Conservation (phyloP, 1,284 basidiomycete genomes). For the Marasmius sp. region DNA sequence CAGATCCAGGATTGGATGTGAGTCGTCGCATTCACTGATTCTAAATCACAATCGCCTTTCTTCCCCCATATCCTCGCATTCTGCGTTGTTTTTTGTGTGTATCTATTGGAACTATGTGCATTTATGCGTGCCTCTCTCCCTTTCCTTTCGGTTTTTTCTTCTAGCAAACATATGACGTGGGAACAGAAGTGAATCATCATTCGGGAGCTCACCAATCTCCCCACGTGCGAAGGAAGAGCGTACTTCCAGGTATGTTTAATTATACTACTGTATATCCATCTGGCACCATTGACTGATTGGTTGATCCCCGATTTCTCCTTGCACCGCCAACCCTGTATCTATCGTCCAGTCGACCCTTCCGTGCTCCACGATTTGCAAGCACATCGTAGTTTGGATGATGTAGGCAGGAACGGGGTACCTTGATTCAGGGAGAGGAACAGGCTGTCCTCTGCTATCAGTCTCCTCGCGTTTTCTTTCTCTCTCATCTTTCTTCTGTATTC, state of each 20-base stretch:
- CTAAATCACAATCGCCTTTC: slow-evolving; percentile 14
- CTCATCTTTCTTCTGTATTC: background rate
- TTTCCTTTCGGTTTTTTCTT: slow-evolving; percentile 7
- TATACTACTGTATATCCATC: background rate
- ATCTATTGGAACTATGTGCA: slow-evolving; percentile 10
- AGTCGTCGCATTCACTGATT: slow-evolving; percentile 35
- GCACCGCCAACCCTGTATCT: slow-evolving; percentile 7
- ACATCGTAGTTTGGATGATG: slow-evolving; percentile 78
- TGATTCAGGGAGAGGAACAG: background rate
- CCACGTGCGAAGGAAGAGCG: slow-evolving; percentile 83
- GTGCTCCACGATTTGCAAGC: slow-evolving; percentile 87
- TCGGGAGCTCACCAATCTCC: slow-evolving; percentile 42
- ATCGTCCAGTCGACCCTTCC: slow-evolving; percentile 72
- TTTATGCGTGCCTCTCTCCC: background rate
- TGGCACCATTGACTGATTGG: slow-evolving; percentile 10
- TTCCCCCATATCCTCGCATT: background rate
- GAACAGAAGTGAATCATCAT: slow-evolving; percentile 50
- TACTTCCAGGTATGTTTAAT: slow-evolving; percentile 67
- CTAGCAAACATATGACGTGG: slow-evolving; percentile 60
- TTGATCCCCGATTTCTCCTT: background rate
- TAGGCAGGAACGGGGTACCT: slow-evolving; percentile 9
- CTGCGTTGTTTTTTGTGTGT: slow-evolving; percentile 5
- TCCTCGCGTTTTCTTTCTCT: background rate
- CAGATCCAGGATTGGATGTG: slow-evolving; percentile 86
- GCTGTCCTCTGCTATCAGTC: background rate